Evolutionary conservation across 2,329 filamentous ascomycete genomes (phyloP).

Genomic region (Aspergillus carbonarius): DNA sequence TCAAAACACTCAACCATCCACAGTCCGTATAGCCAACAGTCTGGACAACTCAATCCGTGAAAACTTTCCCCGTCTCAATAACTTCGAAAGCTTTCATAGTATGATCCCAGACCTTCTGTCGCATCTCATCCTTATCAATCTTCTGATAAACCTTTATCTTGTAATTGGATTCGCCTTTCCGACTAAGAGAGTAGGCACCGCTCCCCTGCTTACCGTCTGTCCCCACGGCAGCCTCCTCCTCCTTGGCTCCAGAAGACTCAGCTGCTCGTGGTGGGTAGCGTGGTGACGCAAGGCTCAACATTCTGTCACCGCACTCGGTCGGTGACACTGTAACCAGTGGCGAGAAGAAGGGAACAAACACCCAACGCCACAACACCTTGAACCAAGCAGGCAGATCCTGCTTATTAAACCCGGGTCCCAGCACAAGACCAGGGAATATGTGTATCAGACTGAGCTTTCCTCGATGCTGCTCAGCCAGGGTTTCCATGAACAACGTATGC

Average conservation of each 20-base stretch:
- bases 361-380: neutral
- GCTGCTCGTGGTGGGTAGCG: conserved; percentile 1
- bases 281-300: neutral
- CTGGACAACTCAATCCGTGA: neutral
- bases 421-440: conserved; percentile 8
- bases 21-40: neutral
- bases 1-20: neutral
- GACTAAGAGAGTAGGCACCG: conserved; percentile 4
- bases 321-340: neutral
- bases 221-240: neutral
- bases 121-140: conserved; percentile 1
- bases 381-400: conserved; percentile 7
- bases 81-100: conserved; percentile 1
- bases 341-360: conserved; percentile 2
- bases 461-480: neutral
- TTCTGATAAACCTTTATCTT: neutral
- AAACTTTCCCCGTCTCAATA: neutral
- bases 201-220: conserved; percentile 5
- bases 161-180: neutral
- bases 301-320: conserved; percentile 1
- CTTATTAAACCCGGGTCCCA: conserved; percentile 1
- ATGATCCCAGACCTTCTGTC: conserved; percentile 6
- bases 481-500: conserved; percentile 7
- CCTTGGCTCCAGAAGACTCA: neutral
- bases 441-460: conserved; percentile 1